Evolutionary conservation across 495 filamentous ascomycete species (phyloP).

Genomic region (Hyaloscypha finlandica): DNA sequence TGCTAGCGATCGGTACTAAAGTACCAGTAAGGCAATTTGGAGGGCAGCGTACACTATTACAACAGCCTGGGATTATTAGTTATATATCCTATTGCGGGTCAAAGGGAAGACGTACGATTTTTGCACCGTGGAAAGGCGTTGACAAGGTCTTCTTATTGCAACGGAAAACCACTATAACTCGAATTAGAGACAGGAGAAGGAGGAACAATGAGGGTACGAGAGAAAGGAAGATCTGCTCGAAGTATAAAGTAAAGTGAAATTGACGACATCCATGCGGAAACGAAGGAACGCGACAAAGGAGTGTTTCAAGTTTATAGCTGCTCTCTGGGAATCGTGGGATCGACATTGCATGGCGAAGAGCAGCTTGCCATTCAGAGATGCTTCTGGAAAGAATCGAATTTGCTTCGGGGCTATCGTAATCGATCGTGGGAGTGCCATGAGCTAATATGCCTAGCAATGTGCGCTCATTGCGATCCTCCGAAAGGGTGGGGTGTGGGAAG

Average conservation of each 20-base stretch:
- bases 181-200: conserved; percentile 44
- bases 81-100: background rate
- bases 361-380: too few species aligned
- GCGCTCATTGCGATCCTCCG: too few species aligned
- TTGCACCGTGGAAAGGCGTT: conserved; percentile 40
- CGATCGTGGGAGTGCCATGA: too few species aligned
- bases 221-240: conserved; percentile 53
- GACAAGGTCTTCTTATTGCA: conserved; percentile 45
- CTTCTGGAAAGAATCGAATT: too few species aligned
- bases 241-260: conserved; percentile 60
- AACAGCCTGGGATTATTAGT: background rate
- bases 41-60: conserved; percentile 29
- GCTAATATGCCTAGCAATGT: too few species aligned
- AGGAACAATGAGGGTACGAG: conserved; percentile 45
- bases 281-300: too few species aligned
- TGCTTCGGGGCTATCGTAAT: too few species aligned
- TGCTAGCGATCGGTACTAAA: conserved; percentile 46
- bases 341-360: too few species aligned
- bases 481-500: too few species aligned
- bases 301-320: too few species aligned
- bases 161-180: conserved; percentile 45
- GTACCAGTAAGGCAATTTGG: conserved; percentile 48
- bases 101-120: conserved; percentile 45
- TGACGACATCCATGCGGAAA: background rate
- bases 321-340: too few species aligned